These are phyloP conservation scores for Gryganskiella cystojenkinii DNA, from an alignment of 192 early-diverging fungal genomes.

Conservation along the genomic window DNA sequence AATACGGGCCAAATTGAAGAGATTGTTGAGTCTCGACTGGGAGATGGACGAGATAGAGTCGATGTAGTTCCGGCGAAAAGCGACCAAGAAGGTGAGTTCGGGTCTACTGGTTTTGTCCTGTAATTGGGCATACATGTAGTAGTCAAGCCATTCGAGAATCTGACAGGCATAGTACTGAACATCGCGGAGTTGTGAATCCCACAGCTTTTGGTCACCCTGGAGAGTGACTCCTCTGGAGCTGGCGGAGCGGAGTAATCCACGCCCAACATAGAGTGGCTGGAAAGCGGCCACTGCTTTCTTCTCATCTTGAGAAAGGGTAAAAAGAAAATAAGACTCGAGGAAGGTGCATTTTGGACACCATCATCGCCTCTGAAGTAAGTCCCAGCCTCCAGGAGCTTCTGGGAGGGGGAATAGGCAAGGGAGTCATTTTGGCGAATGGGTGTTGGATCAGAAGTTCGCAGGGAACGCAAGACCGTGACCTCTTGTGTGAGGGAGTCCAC, in stretches of 20 bases:
- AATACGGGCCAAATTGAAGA: constrained; percentile 1
- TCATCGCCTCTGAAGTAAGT: no score
- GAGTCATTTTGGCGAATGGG: no score
- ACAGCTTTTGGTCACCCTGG: background rate
- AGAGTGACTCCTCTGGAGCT: background rate
- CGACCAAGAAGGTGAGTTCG: constrained; percentile 13
- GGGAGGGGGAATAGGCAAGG: no score
- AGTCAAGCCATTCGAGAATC: background rate
- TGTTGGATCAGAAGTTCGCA: background rate
- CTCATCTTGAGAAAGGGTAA: background rate
- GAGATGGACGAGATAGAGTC: constrained; percentile 10
- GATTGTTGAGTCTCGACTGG: constrained; percentile 5
- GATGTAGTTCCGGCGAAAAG: constrained; percentile 11
- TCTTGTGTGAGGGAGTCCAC: constrained; percentile 1
- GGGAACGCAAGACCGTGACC: background rate
- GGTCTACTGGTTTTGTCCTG: background rate
- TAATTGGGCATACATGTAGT: constrained; percentile 1
- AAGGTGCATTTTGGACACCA: no score
- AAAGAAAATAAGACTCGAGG: no score
- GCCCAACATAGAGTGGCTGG: constrained; percentile 6
- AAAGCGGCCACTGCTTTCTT: constrained; percentile 10
- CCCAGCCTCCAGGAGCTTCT: no score
- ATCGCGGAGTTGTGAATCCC: constrained; percentile 4
- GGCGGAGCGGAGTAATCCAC: background rate
- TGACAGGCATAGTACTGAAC: background rate